Evolutionary conservation across 1,284 basidiomycete species (phyloP), one percentile per base, ranked within the genome.

Genomic region (Inonotus obliquus): DNA sequence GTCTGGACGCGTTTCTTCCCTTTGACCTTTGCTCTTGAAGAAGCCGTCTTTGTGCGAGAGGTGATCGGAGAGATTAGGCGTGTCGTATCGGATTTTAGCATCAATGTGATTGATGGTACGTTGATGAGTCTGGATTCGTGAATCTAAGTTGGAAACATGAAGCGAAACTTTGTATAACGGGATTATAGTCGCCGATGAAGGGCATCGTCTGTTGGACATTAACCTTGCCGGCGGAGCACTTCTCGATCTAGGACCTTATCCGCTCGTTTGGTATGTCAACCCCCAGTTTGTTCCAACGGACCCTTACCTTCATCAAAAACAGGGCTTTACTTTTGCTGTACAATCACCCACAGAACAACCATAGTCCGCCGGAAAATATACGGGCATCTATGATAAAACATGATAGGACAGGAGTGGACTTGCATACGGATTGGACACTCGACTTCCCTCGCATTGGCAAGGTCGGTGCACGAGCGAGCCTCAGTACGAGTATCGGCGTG

Each of bases 191-290:
- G 62, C 27, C 25, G 48, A 41, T 45, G 63, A 55, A 27, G 41
- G 44, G 23, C 72, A 75, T 68, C 70, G 80, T 2, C 71, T 81
- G 67, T 71, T 76, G 64, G 74, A 79, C 64, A 76, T 79, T 1
- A 69, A 74, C 11, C 70, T 80, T 9, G 80, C 75, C 2, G 80
- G 80, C 11, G 81, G 80, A 2, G 75, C 75, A 3, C 67, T 81
- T 11, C 72, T 82, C 23, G 80, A 81, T 65, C 71, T 76, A 49
- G 69, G 65, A 1, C 72, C 76, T 0, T 78, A 79, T 66, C 75
- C 77, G 0, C 71, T 75, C 23, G 71, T 75, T 17, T 76, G 76
- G 76, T 69, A 69, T 4, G 65, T 77, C n/a, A 74, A 7, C 65
- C 74, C 74, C 0, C 63, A 72, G 57, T 74, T 73, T 62, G 65